Evolutionary conservation across 2,329 filamentous ascomycete genomes (phyloP).

Genomic region (Aspergillus terreus): DNA sequence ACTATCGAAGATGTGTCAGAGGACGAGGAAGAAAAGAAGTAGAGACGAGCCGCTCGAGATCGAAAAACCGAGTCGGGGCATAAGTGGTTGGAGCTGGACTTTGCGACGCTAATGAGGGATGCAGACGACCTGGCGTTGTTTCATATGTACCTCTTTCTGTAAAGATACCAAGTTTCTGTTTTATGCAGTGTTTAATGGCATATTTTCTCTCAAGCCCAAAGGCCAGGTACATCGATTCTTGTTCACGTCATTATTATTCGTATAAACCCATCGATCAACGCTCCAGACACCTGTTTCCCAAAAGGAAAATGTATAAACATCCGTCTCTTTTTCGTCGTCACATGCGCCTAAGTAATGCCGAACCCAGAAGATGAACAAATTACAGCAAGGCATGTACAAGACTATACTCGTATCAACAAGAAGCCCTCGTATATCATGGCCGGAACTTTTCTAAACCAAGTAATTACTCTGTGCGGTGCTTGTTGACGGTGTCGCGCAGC

Average conservation of each 20-base stretch:
- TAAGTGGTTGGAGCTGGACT: no score
- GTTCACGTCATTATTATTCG: no score
- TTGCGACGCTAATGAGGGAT: no score
- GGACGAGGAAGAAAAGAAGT: constrained; percentile 13
- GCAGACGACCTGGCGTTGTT: no score
- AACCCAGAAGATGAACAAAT: background rate
- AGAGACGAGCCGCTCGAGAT: background rate
- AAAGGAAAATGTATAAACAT: background rate
- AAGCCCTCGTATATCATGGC: constrained; percentile 3
- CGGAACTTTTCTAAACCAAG: background rate
- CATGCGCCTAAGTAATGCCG: background rate
- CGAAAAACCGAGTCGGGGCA: no score
- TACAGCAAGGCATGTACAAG: background rate
- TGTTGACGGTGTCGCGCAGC: constrained; percentile 75
- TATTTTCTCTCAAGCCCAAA: no score
- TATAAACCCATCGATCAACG: background rate
- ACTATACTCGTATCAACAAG: background rate
- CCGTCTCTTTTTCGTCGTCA: constrained; percentile 2
- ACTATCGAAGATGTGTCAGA: constrained; percentile 18
- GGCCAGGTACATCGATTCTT: no score
- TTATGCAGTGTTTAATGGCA: background rate
- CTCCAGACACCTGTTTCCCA: background rate
- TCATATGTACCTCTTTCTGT: constrained; percentile 2
- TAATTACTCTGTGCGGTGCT: constrained; percentile 35
- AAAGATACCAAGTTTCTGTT: constrained; percentile 11